These are phyloP conservation scores for Oryza brachyantha DNA, from an alignment of 176 grass and related monocot genomes.

Conservation along the genomic window DNA sequence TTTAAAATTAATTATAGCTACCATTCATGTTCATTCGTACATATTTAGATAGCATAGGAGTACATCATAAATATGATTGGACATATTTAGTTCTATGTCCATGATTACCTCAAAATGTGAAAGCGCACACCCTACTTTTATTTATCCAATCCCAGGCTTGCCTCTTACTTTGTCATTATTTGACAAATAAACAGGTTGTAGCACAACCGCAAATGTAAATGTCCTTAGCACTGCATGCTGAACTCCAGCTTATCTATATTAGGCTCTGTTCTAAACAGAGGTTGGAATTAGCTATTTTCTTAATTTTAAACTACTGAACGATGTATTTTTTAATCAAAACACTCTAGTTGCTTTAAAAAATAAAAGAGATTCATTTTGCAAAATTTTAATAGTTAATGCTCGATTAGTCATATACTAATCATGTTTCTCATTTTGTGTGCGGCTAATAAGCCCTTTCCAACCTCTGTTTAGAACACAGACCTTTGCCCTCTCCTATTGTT, in stretches of 20 bases:
- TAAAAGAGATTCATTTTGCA: too few relatives aligned
- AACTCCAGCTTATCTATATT: too few relatives aligned
- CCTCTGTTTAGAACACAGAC: not conserved
- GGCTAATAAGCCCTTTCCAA: too few relatives aligned
- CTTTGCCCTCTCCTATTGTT: not conserved
- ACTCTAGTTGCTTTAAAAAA: too few relatives aligned
- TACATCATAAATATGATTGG: not conserved
- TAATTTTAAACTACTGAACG: too few relatives aligned
- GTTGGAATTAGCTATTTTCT: too few relatives aligned
- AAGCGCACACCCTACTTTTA: not conserved
- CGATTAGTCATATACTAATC: too few relatives aligned
- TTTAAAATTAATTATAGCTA: slow-evolving; percentile 3
- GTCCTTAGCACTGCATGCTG: not conserved
- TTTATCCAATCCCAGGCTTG: not conserved
- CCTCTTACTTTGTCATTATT: not conserved
- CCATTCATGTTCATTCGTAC: slow-evolving; percentile 7
- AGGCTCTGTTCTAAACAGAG: too few relatives aligned
- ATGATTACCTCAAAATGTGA: not conserved
- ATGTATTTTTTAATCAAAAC: too few relatives aligned
- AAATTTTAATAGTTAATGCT: too few relatives aligned
- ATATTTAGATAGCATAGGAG: not conserved
- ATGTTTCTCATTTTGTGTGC: too few relatives aligned
- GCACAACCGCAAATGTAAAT: not conserved
- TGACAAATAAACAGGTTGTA: not conserved
- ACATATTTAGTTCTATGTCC: not conserved